These are phyloP conservation scores for Euptelea pleiosperma DNA, from an alignment of 164 flowering plant genomes.

Conservation along the genomic window DNA sequence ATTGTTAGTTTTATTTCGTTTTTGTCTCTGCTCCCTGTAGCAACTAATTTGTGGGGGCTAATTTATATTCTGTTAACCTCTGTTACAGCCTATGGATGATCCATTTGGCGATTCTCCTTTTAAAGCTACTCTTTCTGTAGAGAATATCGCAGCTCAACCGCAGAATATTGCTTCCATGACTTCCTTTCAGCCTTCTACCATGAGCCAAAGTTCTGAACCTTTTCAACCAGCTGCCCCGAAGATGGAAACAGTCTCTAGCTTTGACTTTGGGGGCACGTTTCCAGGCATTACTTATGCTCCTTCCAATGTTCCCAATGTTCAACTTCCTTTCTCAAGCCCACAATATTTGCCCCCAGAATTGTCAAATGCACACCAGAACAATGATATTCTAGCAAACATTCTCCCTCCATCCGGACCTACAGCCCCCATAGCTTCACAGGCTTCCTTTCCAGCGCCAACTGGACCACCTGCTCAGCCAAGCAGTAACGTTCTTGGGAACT, in stretches of 20 bases:
- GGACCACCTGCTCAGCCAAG: constrained; percentile 26
- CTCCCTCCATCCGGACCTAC: constrained; percentile 64
- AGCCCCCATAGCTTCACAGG: constrained; percentile 27
- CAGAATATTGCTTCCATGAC: constrained; percentile 30
- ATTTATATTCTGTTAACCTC: neutral
- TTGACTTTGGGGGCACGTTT: constrained; percentile 46
- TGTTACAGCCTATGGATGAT: constrained; percentile 69
- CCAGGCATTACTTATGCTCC: constrained; percentile 37
- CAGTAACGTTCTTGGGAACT: constrained; percentile 16
- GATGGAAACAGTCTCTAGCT: constrained; percentile 27
- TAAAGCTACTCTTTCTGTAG: constrained; percentile 60
- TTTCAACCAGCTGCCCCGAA: constrained; percentile 26
- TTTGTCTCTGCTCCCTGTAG: neutral
- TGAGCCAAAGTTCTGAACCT: constrained; percentile 26
- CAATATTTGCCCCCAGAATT: constrained; percentile 39
- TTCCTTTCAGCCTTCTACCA: constrained; percentile 31
- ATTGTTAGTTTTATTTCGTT: too few species aligned
- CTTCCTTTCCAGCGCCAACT: constrained; percentile 28
- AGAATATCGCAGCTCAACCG: constrained; percentile 25
- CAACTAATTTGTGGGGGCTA: neutral
- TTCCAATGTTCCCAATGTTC: constrained; percentile 21
- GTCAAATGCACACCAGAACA: constrained; percentile 30
- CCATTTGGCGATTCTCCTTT: constrained; percentile 97
- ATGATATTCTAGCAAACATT: constrained; percentile 75
- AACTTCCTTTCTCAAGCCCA: constrained; percentile 34